Percentiles rank a stretch among this genome's conserved stretches.
Evolutionary conservation across 441 rosid species (phyloP).

Genomic region (Adansonia rubrostipa): DNA sequence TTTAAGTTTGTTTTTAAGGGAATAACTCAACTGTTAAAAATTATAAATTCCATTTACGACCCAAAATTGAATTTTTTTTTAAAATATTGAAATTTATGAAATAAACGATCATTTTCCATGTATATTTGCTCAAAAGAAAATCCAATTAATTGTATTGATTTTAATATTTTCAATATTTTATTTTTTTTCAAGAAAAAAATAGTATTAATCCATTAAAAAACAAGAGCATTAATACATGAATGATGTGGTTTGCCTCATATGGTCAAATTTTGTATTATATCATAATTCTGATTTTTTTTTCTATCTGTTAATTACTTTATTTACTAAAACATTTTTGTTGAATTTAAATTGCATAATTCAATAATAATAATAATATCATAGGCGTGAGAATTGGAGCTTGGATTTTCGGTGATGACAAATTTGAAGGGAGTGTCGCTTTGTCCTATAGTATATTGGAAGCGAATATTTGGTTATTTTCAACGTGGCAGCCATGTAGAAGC

Average conservation of each 20-base stretch:
- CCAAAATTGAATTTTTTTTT: too few relatives aligned
- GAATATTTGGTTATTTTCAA: not conserved
- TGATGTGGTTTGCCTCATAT: not conserved
- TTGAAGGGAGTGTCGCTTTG: not conserved
- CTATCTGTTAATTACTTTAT: not conserved
- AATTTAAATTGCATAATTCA: too few relatives aligned
- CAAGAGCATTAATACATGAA: not conserved
- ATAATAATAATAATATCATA: too few relatives aligned
- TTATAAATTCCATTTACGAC: too few relatives aligned
- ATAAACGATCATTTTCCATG: too few relatives aligned
- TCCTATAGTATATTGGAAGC: not conserved
- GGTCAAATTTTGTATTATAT: not conserved
- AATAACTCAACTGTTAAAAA: too few relatives aligned
- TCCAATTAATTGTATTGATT: too few relatives aligned
- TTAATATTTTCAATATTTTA: too few relatives aligned
- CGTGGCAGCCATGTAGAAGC: not conserved
- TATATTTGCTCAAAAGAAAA: too few relatives aligned
- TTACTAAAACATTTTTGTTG: not conserved
- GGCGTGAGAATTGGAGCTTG: not conserved
- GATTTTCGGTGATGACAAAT: not conserved
- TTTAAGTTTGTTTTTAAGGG: too few relatives aligned
- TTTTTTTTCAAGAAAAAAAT: too few relatives aligned
- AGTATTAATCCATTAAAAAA: not conserved
- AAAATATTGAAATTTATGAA: too few relatives aligned
- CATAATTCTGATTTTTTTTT: not conserved